Base-by-base conservation (phyloP, 768 basidiomycete genomes). In the Cystofilobasidium bisporidii region DNA sequence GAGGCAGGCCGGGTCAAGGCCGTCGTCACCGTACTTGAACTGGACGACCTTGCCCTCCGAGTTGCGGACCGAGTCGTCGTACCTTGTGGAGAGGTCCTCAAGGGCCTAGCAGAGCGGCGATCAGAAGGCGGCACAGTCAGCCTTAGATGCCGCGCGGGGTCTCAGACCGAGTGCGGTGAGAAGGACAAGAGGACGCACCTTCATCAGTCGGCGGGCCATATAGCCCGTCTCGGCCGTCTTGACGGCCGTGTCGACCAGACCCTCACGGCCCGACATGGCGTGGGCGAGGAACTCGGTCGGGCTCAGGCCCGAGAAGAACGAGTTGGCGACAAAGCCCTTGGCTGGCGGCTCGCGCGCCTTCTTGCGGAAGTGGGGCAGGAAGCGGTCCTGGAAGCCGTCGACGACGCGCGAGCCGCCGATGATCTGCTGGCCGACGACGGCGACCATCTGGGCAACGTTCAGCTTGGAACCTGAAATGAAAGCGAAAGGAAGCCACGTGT, bases 181-280 rank as follows among this genome's bases (percentile, higher is more conserved):
- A 43, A 17, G 43, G 20, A 15, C 14, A 8, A 43, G 14, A 5
- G 20, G 20, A 15, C 66, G 26, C 63, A 76, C 78, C 76, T 99
- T 99, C 96, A 99, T 98, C 70, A 99, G 78, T 65, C 96, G 89
- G 60, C 96, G 85, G 74, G 94, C 91, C 94, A 99, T 99, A 79
- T 99, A 99, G 48, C 96, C 96, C 1, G 96, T 99, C 78, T 99
- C 96, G 18, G 96, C 96, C 0, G 96, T 99, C 79, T 99, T 99
- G 78, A 99, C 96, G 30, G 96, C 96, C 0, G 96, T 99, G 79
- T 99, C 96, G 74, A 99, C 94, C 62, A 99, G 79, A 78, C 96
- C 96, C 79, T 98, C 96, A 73, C 96, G 87, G 67, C 96, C 96
- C 18, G 93, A 96, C 72, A 99, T 97, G 64, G 96, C 96, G 78